Evolutionary conservation across 2,329 filamentous ascomycete species (phyloP).

Genomic region (Penicillium aurantiogriseum): DNA sequence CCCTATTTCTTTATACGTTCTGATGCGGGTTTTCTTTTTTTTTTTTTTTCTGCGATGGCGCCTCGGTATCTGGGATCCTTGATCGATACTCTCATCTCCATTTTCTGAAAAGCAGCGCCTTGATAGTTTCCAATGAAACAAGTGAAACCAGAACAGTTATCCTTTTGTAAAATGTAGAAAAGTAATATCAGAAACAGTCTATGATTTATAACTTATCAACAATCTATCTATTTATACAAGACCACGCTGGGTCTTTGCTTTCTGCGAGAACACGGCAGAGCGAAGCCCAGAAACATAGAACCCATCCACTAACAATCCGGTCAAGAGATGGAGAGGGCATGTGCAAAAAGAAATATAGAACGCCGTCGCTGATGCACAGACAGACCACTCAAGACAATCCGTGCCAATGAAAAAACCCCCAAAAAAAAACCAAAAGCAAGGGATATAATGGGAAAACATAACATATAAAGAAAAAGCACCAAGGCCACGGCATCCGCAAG

Average conservation of each 20-base stretch:
- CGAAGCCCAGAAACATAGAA: background rate
- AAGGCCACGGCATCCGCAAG: background rate
- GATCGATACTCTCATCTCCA: constrained; percentile 22
- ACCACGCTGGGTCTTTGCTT: background rate
- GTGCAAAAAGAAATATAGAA: constrained; percentile 16
- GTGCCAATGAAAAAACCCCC: constrained; percentile 15
- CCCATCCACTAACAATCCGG: background rate
- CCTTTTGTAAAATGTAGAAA: background rate
- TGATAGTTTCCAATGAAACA: constrained; percentile 28
- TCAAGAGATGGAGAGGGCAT: background rate
- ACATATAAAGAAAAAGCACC: background rate
- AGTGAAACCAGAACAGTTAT: constrained; percentile 17
- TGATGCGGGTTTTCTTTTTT: constrained; percentile 12
- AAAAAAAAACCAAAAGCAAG: background rate
- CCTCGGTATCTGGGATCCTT: constrained; percentile 25
- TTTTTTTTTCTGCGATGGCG: constrained; percentile 24
- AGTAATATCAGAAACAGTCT: background rate
- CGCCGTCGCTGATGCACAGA: constrained; percentile 34
- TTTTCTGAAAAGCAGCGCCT: constrained; percentile 19
- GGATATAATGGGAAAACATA: constrained; percentile 17
- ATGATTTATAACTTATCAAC: constrained; percentile 10
- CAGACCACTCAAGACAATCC: constrained; percentile 21
- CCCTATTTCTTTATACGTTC: constrained; percentile 7
- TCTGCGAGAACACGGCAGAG: background rate
- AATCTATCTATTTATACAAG: constrained; percentile 22